Base-by-base conservation (phyloP, 306 rosid genomes). In the Vachellia collinsii region DNA sequence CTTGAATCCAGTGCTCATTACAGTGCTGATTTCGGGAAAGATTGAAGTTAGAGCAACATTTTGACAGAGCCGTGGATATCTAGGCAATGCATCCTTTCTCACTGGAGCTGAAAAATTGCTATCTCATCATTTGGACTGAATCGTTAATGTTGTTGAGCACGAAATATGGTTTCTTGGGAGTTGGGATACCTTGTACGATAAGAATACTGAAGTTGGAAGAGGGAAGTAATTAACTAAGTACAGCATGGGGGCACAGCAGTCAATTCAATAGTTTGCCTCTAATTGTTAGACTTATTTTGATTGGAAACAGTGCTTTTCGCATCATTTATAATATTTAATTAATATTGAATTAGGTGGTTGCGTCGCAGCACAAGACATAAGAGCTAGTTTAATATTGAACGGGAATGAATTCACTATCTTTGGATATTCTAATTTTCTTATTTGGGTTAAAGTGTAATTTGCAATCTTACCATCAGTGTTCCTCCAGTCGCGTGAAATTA, bases 1-100 rank as follows among this genome's bases (percentile, higher is more conserved):
- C 97, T 95, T 56, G 99, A 95, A 84, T 91, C 97, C 19, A 93
- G 90, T 38, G 88, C 98, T 9, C 99, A 92, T 83, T 95, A 95
- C 80, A 95, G 36, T 51, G 80, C 96, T 25, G 97, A 92, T 80
- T 95, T 95, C 54, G 97, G 98, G 37, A 95, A 95, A 81, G 97
- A 93, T 14, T 83, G 63, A 73, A 76, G 77, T 75, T 41, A 8
- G 65, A 48, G 72, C 53, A 16, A 71, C 81, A 65, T 77, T 63
- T 75, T 71, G 19, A 25, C 44, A 51, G 77, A 85, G 85, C 86
- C 81, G 79, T 76, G 88, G 90, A 83, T 81, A 20, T 79, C 23
- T 66, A 70, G 90, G 84, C 87, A 83, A 88, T 79, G 86, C 88
- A 85, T 83, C 79, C 76, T 80, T 34, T 13, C 34, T 42, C 76